A percentile compares a stretch with the other conserved stretches of the same genome.
These are phyloP conservation scores for Excoecaria cochinchinensis DNA, from an alignment of 345 rosid species.

Conservation along the genomic window DNA sequence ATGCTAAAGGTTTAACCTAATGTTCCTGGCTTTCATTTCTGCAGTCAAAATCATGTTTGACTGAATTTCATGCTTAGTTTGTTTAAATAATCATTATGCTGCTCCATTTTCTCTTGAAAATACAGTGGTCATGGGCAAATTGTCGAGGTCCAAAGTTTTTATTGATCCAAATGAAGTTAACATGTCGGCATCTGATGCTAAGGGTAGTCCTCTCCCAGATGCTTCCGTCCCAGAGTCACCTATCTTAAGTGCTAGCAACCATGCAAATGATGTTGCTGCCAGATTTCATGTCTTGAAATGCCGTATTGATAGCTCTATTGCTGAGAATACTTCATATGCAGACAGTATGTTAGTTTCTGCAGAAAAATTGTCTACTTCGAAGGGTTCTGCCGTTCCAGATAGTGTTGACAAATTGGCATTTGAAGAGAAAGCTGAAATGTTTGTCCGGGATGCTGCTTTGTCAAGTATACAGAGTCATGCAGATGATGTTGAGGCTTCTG, in stretches of 20 bases:
- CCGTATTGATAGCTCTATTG: conserved; percentile 23
- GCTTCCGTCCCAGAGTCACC: conserved; percentile 27
- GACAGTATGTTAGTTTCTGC: conserved; percentile 3
- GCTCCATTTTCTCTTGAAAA: conserved; percentile 20
- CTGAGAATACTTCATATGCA: conserved; percentile 1
- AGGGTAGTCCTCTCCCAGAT: conserved; percentile 8
- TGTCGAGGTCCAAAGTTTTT: conserved; percentile 13
- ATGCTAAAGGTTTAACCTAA: conserved; percentile 37
- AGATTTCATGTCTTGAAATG: conserved; percentile 50
- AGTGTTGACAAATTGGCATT: conserved; percentile 27
- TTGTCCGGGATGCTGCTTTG: conserved; percentile 14
- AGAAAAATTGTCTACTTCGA: conserved; percentile 17
- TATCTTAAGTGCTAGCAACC: conserved; percentile 18
- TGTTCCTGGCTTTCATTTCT: neutral
- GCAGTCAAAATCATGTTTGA: neutral
- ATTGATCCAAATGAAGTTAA: neutral
- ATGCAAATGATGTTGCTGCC: conserved; percentile 50
- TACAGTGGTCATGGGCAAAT: conserved; percentile 17
- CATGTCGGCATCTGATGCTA: neutral
- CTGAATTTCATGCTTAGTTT: conserved; percentile 1
- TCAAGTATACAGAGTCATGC: conserved; percentile 5
- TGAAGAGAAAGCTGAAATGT: conserved; percentile 26
- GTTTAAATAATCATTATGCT: conserved; percentile 3
- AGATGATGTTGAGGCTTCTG: conserved; percentile 39
- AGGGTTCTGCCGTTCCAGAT: conserved; percentile 10